A percentile compares a stretch with the other conserved stretches of the same genome.
Evolutionary conservation across 495 filamentous ascomycete species (phyloP).

Genomic region (Hapsidospora chrysogenum): DNA sequence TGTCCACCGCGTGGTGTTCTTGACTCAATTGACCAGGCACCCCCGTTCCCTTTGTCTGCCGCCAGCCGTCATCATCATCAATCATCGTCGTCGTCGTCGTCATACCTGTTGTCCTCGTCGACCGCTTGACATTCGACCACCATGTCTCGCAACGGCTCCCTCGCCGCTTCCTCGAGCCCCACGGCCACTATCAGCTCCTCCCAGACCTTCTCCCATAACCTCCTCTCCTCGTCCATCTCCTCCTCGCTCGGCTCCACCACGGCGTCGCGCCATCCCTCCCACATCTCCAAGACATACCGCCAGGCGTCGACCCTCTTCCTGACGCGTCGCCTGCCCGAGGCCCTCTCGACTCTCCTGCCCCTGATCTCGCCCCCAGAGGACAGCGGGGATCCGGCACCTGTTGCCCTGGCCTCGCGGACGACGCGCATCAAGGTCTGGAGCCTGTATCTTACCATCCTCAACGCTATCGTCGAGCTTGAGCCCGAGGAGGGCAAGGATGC

Average conservation of each 20-base stretch:
- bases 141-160: conserved; percentile 22
- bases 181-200: conserved; percentile 3
- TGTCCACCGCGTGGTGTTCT: too few relatives aligned
- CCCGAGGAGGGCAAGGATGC: conserved; percentile 76
- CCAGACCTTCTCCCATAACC: conserved; percentile 10
- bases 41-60: too few relatives aligned
- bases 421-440: conserved; percentile 93
- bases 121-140: too few relatives aligned
- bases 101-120: too few relatives aligned
- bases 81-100: too few relatives aligned
- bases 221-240: conserved; percentile 29
- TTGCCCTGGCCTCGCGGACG: conserved; percentile 53
- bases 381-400: conserved; percentile 39
- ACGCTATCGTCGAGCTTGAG: conserved; percentile 75
- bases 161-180: conserved; percentile 19
- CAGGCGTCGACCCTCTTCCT: conserved; percentile 83
- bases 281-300: conserved; percentile 70
- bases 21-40: too few relatives aligned
- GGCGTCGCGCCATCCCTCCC: conserved; percentile 36
- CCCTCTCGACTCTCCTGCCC: conserved; percentile 64
- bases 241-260: conserved; percentile 26
- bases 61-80: too few relatives aligned
- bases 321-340: conserved; percentile 79
- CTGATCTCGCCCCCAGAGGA: conserved; percentile 41
- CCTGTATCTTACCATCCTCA: conserved; percentile 83